Conservation (phyloP, 2,329 filamentous ascomycete genomes). For the Cordyceps fumosorosea region DNA sequence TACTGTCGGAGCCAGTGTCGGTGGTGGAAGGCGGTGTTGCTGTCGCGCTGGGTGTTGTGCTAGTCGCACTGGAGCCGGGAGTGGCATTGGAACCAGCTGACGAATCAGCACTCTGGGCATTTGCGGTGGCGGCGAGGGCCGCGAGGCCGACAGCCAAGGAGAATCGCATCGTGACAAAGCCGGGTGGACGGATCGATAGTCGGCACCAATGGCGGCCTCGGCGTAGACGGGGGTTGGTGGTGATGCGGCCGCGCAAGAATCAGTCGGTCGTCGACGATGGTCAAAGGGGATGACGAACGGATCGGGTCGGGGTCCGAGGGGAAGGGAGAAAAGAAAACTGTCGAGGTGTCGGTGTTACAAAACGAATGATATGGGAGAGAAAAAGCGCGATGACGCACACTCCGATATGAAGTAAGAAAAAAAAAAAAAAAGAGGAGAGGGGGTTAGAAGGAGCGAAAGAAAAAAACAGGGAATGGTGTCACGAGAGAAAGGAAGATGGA, state of each 20-base stretch:
- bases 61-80: background rate
- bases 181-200: background rate
- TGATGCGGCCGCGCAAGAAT: background rate
- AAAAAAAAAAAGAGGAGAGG: background rate
- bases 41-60: background rate
- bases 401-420: background rate
- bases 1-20: conserved; percentile 20
- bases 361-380: background rate
- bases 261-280: background rate
- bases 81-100: background rate
- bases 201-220: conserved; percentile 8
- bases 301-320: background rate
- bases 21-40: background rate
- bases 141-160: conserved; percentile 18
- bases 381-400: background rate
- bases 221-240: background rate
- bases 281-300: background rate
- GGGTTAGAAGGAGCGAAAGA: conserved; percentile 1
- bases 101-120: conserved; percentile 13
- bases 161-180: conserved; percentile 5
- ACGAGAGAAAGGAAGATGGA: conserved; percentile 8
- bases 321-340: background rate
- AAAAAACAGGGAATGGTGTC: conserved; percentile 6
- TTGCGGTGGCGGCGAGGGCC: conserved; percentile 17
- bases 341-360: background rate